phyloP scores from a whole-genome alignment of 1,284 basidiomycete species.

The Pisolithus thermaeus region DNA sequence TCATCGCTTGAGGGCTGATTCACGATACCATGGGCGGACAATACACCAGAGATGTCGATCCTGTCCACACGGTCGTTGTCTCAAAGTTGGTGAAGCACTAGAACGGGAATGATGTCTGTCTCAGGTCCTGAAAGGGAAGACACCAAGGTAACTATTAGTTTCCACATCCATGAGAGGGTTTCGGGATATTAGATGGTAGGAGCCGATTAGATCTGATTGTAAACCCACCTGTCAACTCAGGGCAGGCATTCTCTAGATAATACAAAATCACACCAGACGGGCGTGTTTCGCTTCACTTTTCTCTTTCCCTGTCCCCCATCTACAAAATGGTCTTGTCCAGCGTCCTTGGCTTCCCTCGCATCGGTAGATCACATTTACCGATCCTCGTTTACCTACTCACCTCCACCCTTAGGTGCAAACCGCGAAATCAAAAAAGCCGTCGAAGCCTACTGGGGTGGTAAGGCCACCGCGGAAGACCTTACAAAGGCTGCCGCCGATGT shows the following conservation, averaged over 20 bases:
- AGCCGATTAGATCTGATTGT: background rate
- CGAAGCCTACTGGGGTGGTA: constrained; percentile 97
- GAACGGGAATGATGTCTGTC: too few species aligned
- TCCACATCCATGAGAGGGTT: background rate
- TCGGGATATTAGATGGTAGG: background rate
- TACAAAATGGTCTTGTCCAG: constrained; percentile 70
- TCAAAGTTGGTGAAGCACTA: too few species aligned
- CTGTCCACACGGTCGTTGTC: too few species aligned
- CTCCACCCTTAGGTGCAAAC: constrained; percentile 58
- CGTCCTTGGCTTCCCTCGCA: constrained; percentile 96
- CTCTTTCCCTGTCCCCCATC: constrained; percentile 21
- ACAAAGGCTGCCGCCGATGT: constrained; percentile 86
- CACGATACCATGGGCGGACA: too few species aligned
- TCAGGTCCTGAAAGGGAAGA: background rate
- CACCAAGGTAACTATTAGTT: background rate
- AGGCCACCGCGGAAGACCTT: constrained; percentile 85
- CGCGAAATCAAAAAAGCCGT: constrained; percentile 99
- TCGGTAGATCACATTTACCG: constrained; percentile 54
- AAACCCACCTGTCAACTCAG: constrained; percentile 17
- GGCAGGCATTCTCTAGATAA: constrained; percentile 24
- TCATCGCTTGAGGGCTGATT: too few species aligned
- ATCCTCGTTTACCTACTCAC: background rate
- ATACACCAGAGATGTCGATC: too few species aligned
- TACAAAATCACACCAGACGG: constrained; percentile 25
- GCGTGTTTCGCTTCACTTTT: constrained; percentile 22